phyloP scores from a whole-genome alignment of 805 yeast species.

The Wickerhamiella shivajii region DNA sequence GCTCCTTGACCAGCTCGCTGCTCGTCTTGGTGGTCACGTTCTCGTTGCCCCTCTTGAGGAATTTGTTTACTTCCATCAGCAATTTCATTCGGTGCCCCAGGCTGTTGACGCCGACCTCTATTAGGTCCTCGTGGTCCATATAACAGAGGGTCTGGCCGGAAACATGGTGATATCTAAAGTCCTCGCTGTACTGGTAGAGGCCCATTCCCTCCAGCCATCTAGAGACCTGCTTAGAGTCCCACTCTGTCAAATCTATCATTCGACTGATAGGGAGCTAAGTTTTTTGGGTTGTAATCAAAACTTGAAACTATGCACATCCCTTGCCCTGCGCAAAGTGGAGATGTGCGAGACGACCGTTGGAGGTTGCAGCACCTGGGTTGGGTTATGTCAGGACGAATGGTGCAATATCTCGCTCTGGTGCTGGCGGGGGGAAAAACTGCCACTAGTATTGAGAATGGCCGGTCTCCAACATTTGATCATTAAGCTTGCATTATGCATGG shows the following conservation, averaged over 20 bases:
- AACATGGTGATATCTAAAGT: slow-evolving; percentile 43
- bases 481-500: no score
- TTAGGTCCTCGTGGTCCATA: slow-evolving; percentile 52
- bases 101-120: slow-evolving; percentile 50
- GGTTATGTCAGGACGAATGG: no score
- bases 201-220: slow-evolving; percentile 8
- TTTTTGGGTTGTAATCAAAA: no score
- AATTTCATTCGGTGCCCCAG: slow-evolving; percentile 44
- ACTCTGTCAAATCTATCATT: slow-evolving; percentile 6
- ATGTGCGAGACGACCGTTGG: no score
- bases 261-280: no score
- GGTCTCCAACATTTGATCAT: no score
- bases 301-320: no score
- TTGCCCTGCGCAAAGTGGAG: no score
- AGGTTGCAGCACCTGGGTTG: no score
- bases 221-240: slow-evolving; percentile 9
- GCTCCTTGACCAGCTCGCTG: slow-evolving; percentile 11
- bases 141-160: slow-evolving; percentile 61
- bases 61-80: slow-evolving; percentile 42
- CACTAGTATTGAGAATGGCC: no score
- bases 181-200: slow-evolving; percentile 12
- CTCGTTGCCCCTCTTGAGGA: not conserved
- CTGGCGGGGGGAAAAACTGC: no score
- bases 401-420: no score
- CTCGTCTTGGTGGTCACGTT: slow-evolving; percentile 1